Evolutionary conservation across 163 green algal species (phyloP), one percentile per base, ranked within the genome.

Genomic region (Volvox carteri): DNA sequence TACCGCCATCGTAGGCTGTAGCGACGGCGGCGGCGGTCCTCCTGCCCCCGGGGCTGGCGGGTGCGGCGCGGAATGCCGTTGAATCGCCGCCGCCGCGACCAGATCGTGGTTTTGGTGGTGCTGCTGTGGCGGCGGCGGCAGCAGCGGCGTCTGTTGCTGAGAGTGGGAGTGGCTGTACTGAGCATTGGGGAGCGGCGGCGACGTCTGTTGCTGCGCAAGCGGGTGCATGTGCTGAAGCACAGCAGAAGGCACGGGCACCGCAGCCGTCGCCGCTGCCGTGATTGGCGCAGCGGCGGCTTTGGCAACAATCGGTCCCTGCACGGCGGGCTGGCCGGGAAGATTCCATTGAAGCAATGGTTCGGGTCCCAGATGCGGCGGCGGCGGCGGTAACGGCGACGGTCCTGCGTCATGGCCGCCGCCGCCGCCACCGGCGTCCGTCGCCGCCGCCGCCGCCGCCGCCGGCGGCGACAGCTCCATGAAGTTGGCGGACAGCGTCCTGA

Each of bases 401-500:
- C n/a, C n/a, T 39, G 4, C 72, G 21, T 6, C 19, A 65, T 65
- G 7, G 5, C 54, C 35, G 72, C 37, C 39, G 9, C 42, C 39
- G 35, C 1, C 41, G 19, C 58, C 41, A 46, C 50, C 30, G 28
- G 68, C 68, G 4, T 28, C 68, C 7, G 68, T 35, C 7, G 33
- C 68, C 1, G 35, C 35, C 16, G 62, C 33, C 4, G 33, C 68
- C 4, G 68, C 33, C 28, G 68, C 70, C 33, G 70, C 42, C 16
- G 28, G 25, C 28, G 39, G 30, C 78, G 33, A 4, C 8, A 16
- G 30, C 46, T 16, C 48, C 21, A 28, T 37, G 35, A 70, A 87
- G 65, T 89, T 62, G 37, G 35, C 25, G 16, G 84, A 77, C 16
- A 92, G 77, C 25, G 90, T 91, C 1, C 81, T 21, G 77, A 95